These are phyloP conservation scores for Thecaphora frezii DNA, from an alignment of 1,284 basidiomycete species.

Conservation along the genomic window DNA sequence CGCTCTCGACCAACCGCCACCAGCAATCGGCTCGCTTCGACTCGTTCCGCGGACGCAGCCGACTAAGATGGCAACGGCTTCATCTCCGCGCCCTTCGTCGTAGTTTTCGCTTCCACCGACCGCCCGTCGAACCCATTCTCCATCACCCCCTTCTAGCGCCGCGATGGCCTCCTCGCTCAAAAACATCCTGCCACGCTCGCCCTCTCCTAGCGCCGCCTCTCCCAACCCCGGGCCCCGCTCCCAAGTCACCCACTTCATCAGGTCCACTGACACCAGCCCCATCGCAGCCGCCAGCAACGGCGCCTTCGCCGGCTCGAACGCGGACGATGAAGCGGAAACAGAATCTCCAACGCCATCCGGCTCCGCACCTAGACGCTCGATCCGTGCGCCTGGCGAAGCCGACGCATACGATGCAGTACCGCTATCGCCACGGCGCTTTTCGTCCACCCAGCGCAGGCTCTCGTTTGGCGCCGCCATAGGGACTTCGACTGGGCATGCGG, in stretches of 20 bases:
- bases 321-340: no score
- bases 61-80: no score
- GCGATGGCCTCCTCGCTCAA: not conserved
- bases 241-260: constrained; percentile 31
- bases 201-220: constrained; percentile 19
- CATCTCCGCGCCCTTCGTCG: no score
- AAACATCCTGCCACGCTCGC: constrained; percentile 24
- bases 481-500: constrained; percentile 19
- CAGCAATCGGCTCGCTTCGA: no score
- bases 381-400: no score
- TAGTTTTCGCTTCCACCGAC: no score
- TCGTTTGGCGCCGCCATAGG: not conserved
- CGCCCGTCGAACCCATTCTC: no score
- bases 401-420: not conserved
- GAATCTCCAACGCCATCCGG: no score
- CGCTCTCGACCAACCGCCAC: no score
- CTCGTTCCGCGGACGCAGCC: no score
- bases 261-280: constrained; percentile 18
- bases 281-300: not conserved
- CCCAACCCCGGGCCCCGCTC: constrained; percentile 29
- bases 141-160: no score
- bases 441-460: not conserved
- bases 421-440: not conserved
- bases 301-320: not conserved
- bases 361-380: no score